Base-by-base conservation (phyloP, 2,329 filamentous ascomycete species). In the Cryphonectria nitschkei region DNA sequence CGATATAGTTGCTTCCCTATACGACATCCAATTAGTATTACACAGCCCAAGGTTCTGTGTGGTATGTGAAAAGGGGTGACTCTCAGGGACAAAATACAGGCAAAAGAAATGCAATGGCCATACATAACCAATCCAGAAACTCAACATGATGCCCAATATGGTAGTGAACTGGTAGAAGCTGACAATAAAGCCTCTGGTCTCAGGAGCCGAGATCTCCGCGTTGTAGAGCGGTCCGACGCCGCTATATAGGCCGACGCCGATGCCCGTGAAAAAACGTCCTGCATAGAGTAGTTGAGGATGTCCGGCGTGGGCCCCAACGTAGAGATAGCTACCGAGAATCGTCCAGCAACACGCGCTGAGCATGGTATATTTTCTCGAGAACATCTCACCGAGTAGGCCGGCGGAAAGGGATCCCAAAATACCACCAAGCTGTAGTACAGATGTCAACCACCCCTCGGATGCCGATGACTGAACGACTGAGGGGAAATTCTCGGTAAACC, bases 181-280 rank as follows among this genome's bases (percentile, higher is more conserved):
- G 19, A 92, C 88, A 1, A 92, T 82, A 22, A 89, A 86, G 52
- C 90, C 90, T 70, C 90, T 83, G n/a, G 92, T 84, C 77, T 92
- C 89, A 1, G 90, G 89, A 13, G 89, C 85, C 1, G 87, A 85
- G 6, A 85, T 79, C 75, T 88, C 87, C 37, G 84, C 83, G 64
- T 85, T 85, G 75, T 86, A 86, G 0, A 86, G 74, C 1, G 84
- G 84, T 8, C 80, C 76, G 74, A 82, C 82, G 68, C 82, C 82
- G 64, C 81, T 84, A 73, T 86, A 84, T 0, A 80, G 80, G 3
- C 84, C 84, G 3, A 86, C 84, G 16, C 84, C 84, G 34, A 87
- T 67, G 65, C 85, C 84, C 1, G 84, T 86, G 68, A 86, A 81
- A 74, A 86, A 84, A 7, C 84, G 76, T 0, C 84, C 84, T 6